Evolutionary conservation across 2,329 filamentous ascomycete genomes (phyloP).

Genomic region (Talaromyces sp.): DNA sequence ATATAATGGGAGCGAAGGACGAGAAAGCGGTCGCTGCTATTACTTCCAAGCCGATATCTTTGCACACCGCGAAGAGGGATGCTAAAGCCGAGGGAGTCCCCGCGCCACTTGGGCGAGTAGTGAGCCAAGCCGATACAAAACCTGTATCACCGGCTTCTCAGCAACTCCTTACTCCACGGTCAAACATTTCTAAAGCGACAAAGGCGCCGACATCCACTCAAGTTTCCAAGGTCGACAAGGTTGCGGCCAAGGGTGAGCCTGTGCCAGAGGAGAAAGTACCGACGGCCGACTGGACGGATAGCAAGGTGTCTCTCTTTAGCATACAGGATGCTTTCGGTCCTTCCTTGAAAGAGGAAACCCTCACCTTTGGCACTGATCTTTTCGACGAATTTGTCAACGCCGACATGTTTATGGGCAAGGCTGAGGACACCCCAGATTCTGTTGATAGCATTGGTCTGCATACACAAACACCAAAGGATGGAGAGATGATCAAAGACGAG

Average conservation of each 20-base stretch:
- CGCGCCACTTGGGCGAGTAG: conserved; percentile 26
- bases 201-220: conserved; percentile 22
- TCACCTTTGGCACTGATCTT: conserved; percentile 26
- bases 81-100: conserved; percentile 18
- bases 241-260: conserved; percentile 12
- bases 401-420: conserved; percentile 29
- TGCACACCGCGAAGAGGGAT: conserved; percentile 18
- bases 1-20: conserved; percentile 16
- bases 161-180: conserved; percentile 28
- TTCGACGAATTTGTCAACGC: conserved; percentile 34
- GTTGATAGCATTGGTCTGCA: conserved; percentile 25
- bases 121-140: conserved; percentile 29
- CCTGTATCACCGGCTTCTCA: conserved; percentile 27
- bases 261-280: conserved; percentile 6
- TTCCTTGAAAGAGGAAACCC: conserved; percentile 21
- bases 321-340: conserved; percentile 34
- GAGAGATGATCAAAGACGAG: conserved; percentile 28
- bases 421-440: conserved; percentile 33
- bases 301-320: conserved; percentile 29
- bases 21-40: neutral
- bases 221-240: conserved; percentile 19
- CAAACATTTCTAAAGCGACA: conserved; percentile 19
- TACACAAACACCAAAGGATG: conserved; percentile 33
- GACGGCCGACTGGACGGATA: conserved; percentile 33
- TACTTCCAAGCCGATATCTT: conserved; percentile 11